Base-by-base conservation (phyloP, 768 basidiomycete species). In the Leucocoprinus leucothites region DNA sequence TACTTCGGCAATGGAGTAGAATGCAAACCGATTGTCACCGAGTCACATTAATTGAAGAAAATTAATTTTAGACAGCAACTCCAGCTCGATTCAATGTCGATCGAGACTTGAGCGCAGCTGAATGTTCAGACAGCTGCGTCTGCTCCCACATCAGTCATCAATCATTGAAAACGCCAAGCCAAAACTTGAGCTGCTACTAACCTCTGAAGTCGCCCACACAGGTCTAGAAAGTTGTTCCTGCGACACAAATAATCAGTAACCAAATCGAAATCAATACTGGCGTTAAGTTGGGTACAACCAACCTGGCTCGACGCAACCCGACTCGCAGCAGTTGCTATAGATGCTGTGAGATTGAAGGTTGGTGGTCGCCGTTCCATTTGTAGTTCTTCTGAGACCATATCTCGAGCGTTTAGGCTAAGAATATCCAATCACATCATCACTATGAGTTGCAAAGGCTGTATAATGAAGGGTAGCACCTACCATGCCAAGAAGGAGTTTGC, bases 351-450 rank as follows among this genome's bases (percentile, higher is more conserved):
- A 4, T 25, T 13, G 13, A 28, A 31, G 1, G 36, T 28, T 1
- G n/a, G 19, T 31, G 38, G 38, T 31, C 31, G 5, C 31, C 1
- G 3, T 28, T 21, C n/a, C 2, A 18, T 31, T 25, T 36, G 14
- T 21, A 55, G 35, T 55, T 48, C 53, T 28, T 48, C 53, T n/a
- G 53, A 48, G n/a, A 55, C 53, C 53, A 55, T 55, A 31, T 48
- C 26, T 31, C 53, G 14, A 2, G 53, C 53, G 36, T 55, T 55
- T 18, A 55, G 19, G 16, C 53, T 55, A 21, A 53, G 24, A 24
- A 0, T 18, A 28, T 1, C 4, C 18, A 18, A 41, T 16, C 16
- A 14, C 40, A 41, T 7, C 35, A 7, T 35, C 18, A 19, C 16
- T 41, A 19, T 41, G 40, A 14, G 8, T 8, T 35, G 35, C 8